phyloP scores from a whole-genome alignment of 2,329 filamentous ascomycete genomes.

The Alternaria triticimaculans region DNA sequence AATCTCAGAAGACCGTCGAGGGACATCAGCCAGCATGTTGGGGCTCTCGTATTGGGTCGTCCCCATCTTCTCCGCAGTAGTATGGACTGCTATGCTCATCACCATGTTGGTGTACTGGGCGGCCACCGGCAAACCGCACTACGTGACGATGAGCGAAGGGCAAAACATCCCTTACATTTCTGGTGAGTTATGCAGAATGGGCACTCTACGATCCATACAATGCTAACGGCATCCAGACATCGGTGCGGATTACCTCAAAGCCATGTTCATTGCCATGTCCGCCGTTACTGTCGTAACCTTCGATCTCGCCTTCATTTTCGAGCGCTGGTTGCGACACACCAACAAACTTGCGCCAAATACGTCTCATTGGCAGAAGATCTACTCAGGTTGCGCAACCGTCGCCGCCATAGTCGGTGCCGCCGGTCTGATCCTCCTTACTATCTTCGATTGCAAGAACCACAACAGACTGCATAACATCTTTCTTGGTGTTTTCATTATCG shows the following conservation, averaged over 20 bases:
- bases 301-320: slow-evolving; percentile 78
- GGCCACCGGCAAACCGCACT: slow-evolving; percentile 62
- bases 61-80: slow-evolving; percentile 68
- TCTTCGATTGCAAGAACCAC: slow-evolving; percentile 83
- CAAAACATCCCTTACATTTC: slow-evolving; percentile 76
- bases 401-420: slow-evolving; percentile 76
- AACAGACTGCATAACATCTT: slow-evolving; percentile 74
- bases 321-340: slow-evolving; percentile 83
- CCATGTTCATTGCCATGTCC: slow-evolving; percentile 78
- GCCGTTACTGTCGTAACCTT: slow-evolving; percentile 78
- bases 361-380: slow-evolving; percentile 66
- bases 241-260: slow-evolving; percentile 69
- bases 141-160: slow-evolving; percentile 63
- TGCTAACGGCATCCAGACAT: slow-evolving; percentile 54
- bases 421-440: slow-evolving; percentile 80
- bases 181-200: slow-evolving; percentile 50
- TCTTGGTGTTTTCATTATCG: slow-evolving; percentile 80
- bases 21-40: slow-evolving; percentile 34
- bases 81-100: slow-evolving; percentile 66
- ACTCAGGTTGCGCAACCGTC: slow-evolving; percentile 67
- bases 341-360: slow-evolving; percentile 81
- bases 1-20: neutral
- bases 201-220: neutral
- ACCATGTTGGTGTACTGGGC: slow-evolving; percentile 75
- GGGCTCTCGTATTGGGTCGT: slow-evolving; percentile 64